Evolutionary conservation across 2,329 filamentous ascomycete species (phyloP).

Genomic region (Zarea fungicola): DNA sequence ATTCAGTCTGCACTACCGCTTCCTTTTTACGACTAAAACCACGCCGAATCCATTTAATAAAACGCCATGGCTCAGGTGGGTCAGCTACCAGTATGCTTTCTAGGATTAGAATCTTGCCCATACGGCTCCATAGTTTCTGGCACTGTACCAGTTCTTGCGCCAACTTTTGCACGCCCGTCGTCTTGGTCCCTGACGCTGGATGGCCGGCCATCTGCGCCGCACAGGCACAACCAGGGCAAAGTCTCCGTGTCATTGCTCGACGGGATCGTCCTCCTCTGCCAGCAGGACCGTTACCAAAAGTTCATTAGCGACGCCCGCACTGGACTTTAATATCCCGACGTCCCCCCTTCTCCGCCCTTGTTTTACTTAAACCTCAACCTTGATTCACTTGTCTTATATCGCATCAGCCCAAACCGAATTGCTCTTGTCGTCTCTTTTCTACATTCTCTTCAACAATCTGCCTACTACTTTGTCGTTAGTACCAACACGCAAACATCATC

Average conservation of each 20-base stretch:
- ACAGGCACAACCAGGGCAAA: background rate
- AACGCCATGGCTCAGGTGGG: slow-evolving; percentile 11
- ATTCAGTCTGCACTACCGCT: background rate
- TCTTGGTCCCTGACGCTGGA: background rate
- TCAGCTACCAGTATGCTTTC: slow-evolving; percentile 8
- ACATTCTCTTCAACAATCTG: too few relatives aligned
- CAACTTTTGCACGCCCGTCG: background rate
- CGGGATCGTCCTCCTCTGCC: slow-evolving; percentile 1
- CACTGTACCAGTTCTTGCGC: background rate
- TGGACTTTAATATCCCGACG: slow-evolving; percentile 8
- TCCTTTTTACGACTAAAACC: background rate
- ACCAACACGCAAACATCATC: too few relatives aligned
- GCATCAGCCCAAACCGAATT: too few relatives aligned
- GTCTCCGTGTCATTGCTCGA: background rate
- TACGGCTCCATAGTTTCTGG: slow-evolving; percentile 9
- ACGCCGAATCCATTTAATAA: slow-evolving; percentile 5
- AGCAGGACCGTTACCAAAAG: background rate
- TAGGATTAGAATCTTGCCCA: slow-evolving; percentile 5
- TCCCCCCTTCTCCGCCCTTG: background rate
- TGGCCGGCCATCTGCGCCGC: slow-evolving; percentile 1
- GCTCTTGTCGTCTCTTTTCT: background rate
- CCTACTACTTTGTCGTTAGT: too few relatives aligned
- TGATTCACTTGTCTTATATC: background rate
- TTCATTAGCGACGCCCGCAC: background rate
- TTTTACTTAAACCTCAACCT: background rate